Evolutionary conservation across 345 rosid species (phyloP).

Genomic region (Gossypium thurberi): DNA sequence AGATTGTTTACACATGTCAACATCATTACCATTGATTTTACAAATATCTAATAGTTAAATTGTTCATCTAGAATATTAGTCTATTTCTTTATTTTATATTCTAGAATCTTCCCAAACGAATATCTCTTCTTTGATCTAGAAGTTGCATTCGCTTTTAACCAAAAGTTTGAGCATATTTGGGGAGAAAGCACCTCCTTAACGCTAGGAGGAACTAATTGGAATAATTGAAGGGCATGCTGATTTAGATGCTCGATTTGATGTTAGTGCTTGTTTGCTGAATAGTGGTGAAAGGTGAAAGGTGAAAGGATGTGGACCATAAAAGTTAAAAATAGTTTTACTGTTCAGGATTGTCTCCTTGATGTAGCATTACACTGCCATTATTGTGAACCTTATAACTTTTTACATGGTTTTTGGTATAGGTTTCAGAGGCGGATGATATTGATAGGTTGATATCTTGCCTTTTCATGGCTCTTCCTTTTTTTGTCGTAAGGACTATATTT

Average conservation of each 20-base stretch:
- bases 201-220: conserved; percentile 83
- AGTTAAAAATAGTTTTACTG: not conserved
- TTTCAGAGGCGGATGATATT: conserved; percentile 84
- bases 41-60: no score
- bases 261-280: conserved; percentile 28
- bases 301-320: not conserved
- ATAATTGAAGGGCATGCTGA: conserved; percentile 96
- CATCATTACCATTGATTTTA: no score
- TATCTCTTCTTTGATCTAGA: no score
- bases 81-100: no score
- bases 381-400: not conserved
- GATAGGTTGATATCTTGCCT: conserved; percentile 94
- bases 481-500: conserved; percentile 47
- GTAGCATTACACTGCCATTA: not conserved
- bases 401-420: conserved; percentile 40
- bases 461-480: conserved; percentile 87
- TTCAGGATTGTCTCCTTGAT: not conserved
- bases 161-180: conserved; percentile 88
- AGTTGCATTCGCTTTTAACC: conserved; percentile 29
- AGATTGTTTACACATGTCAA: no score
- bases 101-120: no score
- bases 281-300: not conserved
- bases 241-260: conserved; percentile 81
- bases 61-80: no score
- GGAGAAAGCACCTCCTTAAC: conserved; percentile 82